A percentile compares a stretch with the other conserved stretches of the same genome.
Conservation (phyloP, 1,284 basidiomycete species). For the Takashimella tepidaria region DNA sequence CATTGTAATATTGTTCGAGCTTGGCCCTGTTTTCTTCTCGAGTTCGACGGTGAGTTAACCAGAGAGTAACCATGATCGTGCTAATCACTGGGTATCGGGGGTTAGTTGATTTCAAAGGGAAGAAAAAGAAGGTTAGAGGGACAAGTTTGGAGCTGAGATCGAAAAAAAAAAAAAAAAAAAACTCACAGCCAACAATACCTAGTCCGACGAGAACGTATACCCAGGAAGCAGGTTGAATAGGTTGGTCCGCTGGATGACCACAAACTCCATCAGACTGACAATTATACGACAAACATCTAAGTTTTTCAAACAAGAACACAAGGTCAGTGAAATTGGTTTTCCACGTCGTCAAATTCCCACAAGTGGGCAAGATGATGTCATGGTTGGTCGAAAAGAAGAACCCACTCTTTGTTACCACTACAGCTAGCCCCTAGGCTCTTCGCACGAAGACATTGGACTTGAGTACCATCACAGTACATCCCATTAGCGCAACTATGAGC, state of each 20-base stretch:
- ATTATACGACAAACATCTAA: constrained; percentile 69
- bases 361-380: no score
- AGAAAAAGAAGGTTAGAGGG: no score
- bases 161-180: constrained; percentile 6
- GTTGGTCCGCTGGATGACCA: constrained; percentile 57
- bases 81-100: constrained; percentile 58
- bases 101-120: no score
- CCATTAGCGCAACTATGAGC: constrained; percentile 50
- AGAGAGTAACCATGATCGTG: constrained; percentile 62
- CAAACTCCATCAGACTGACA: constrained; percentile 60
- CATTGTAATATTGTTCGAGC: constrained; percentile 78
- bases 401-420: constrained; percentile 73
- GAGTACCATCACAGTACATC: constrained; percentile 65
- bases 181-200: constrained; percentile 63
- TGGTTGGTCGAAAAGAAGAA: no score
- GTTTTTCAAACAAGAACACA: constrained; percentile 1
- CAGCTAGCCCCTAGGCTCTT: constrained; percentile 59
- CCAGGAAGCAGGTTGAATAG: constrained; percentile 62
- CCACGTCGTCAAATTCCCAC: no score
- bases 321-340: no score
- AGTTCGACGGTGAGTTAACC: constrained; percentile 63
- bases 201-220: constrained; percentile 69
- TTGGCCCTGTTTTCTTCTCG: constrained; percentile 71
- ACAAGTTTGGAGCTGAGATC: no score
- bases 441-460: constrained; percentile 57